Conservation (phyloP, 805 yeast genomes). For the Schwanniomyces polymorphus region DNA sequence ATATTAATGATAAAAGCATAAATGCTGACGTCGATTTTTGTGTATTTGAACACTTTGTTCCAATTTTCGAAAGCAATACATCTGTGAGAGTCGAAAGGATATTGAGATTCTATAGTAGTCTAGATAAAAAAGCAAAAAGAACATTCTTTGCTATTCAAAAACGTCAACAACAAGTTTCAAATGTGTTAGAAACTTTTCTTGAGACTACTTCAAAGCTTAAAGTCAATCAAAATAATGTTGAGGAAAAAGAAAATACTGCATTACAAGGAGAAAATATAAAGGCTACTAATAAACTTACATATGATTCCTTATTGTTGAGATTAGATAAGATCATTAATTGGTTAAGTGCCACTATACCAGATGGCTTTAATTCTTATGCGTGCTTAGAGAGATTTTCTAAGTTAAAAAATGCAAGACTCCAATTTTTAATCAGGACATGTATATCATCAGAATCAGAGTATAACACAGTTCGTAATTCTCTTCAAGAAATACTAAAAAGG, state of each 20-base stretch:
- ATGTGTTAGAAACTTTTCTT: constrained; percentile 50
- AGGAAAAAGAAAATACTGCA: constrained; percentile 17
- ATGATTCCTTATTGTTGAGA: constrained; percentile 26
- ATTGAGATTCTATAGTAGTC: constrained; percentile 43
- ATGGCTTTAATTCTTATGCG: constrained; percentile 44
- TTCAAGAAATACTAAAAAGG: constrained; percentile 61
- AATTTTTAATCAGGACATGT: constrained; percentile 55
- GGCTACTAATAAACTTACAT: constrained; percentile 14
- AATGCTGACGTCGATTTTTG: constrained; percentile 64
- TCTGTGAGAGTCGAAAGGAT: constrained; percentile 53
- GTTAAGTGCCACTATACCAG: constrained; percentile 61
- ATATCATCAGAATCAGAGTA: constrained; percentile 59
- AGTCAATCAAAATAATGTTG: neutral
- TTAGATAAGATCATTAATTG: constrained; percentile 59
- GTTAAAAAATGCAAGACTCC: constrained; percentile 59
- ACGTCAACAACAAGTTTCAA: constrained; percentile 63
- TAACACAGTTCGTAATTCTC: constrained; percentile 56
- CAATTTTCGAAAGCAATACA: constrained; percentile 47
- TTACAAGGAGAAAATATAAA: constrained; percentile 10
- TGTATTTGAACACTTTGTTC: constrained; percentile 60
- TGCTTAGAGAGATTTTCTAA: constrained; percentile 54
- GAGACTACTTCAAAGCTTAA: constrained; percentile 34
- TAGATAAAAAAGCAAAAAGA: constrained; percentile 58
- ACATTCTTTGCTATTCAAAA: constrained; percentile 69
- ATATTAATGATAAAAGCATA: constrained; percentile 69